Conservation (phyloP, 2,329 filamentous ascomycete genomes). For the Chalaropsis thielavioides region DNA sequence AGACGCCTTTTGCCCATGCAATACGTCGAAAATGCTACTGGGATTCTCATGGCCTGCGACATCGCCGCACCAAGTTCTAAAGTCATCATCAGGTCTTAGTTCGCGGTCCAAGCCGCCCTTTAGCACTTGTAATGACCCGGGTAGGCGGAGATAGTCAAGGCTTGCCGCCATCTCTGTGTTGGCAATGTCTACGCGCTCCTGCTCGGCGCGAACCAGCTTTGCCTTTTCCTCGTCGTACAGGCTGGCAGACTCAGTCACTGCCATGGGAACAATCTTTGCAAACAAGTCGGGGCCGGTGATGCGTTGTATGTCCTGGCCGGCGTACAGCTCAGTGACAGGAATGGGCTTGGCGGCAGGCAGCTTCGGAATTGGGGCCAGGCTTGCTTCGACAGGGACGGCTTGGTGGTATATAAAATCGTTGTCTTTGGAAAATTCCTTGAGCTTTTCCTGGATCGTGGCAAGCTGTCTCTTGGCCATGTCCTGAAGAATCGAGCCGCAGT, state of each 20-base stretch:
- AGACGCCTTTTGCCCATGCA: constrained; percentile 62
- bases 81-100: constrained; percentile 75
- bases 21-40: constrained; percentile 58
- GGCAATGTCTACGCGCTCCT: constrained; percentile 80
- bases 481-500: constrained; percentile 58
- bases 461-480: constrained; percentile 76
- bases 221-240: constrained; percentile 98
- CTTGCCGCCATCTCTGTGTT: constrained; percentile 94
- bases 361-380: constrained; percentile 69
- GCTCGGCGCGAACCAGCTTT: constrained; percentile 83
- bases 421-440: constrained; percentile 66
- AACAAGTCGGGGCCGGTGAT: constrained; percentile 97
- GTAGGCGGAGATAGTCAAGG: constrained; percentile 81
- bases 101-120: constrained; percentile 79
- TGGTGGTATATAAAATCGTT: constrained; percentile 99
- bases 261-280: constrained; percentile 87
- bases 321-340: constrained; percentile 89
- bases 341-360: constrained; percentile 93
- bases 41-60: constrained; percentile 76
- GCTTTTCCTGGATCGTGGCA: constrained; percentile 64
- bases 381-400: constrained; percentile 71
- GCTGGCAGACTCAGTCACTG: constrained; percentile 91
- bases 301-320: constrained; percentile 89
- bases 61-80: constrained; percentile 85
- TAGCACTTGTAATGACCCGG: constrained; percentile 74